Evolutionary conservation across 176 grass and related monocot species (phyloP), one percentile per base, ranked within the genome.

Genomic region (Rhynchospora breviuscula): DNA sequence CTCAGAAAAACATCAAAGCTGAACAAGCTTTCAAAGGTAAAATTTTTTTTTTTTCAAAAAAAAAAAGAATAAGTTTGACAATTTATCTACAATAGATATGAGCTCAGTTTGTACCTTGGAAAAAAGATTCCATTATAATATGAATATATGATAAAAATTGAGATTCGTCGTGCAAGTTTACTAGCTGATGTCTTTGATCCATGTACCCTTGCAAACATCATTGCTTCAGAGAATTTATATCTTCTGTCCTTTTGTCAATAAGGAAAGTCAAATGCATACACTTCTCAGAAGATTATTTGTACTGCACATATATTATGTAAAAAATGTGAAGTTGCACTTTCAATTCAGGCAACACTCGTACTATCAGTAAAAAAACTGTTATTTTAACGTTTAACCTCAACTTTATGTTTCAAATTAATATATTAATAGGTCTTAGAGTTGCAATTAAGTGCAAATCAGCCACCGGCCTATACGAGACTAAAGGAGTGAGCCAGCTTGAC

Each of bases 401-500:
- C 15, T 22, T 47, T 21, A 12, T 47, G 18, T 22, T 71, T 48
- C 2, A 46, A 3, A 71, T 71, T 9, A 71, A 71, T 8, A 10
- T 18, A 40, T 18, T 11, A 80, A 19, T 13, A 80, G 78, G 78
- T 80, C 78, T 80, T 44, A 31, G 54, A 80, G 57, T 80, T 57
- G 78, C 54, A 57, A 47, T 80, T 56, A 80, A 80, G 78, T 80
- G 78, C 78, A 80, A 80, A 80, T 80, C 78, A 33, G 54, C 57
- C 17, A 63, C 15, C 17, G 78, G 78, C 26, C 56, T 46, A 43
- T 80, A 80, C 31, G 78, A 80, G 57, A 80, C 57, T 8, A 80
- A 80, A 13, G 78, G 78, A 59, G 78, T 80, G 18, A 80, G 78
- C 40, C 57, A 47, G 9, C 78, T 80, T 14, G 78, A 63, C 29